Evolutionary conservation across 2,329 filamentous ascomycete species (phyloP).

Genomic region (Acrocalymma vagum): DNA sequence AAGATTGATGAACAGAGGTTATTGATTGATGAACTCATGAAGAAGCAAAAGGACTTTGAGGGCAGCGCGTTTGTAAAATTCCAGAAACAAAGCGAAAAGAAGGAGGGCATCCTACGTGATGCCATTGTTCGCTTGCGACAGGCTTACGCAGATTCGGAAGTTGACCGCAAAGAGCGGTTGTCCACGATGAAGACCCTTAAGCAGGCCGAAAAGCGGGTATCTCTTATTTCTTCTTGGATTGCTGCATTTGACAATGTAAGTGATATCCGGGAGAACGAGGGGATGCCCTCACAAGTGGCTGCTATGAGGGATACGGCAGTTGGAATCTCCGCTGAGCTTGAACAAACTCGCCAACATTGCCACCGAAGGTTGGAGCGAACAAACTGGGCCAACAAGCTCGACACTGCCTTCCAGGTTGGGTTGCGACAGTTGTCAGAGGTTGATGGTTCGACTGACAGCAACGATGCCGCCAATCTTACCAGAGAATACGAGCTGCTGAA

Average conservation of each 20-base stretch:
- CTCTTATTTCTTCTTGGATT: conserved; percentile 89
- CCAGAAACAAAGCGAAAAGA: conserved; percentile 87
- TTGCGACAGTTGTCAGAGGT: conserved; percentile 78
- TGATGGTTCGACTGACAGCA: conserved; percentile 69
- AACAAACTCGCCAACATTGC: conserved; percentile 88
- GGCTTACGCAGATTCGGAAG: conserved; percentile 81
- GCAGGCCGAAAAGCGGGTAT: conserved; percentile 84
- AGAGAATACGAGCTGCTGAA: conserved; percentile 89
- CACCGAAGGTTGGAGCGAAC: conserved; percentile 82
- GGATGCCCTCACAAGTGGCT: conserved; percentile 65
- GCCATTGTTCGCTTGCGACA: conserved; percentile 80
- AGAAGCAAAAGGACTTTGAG: conserved; percentile 90
- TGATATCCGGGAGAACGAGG: conserved; percentile 73
- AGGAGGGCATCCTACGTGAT: conserved; percentile 77
- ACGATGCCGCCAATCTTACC: conserved; percentile 75
- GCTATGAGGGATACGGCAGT: conserved; percentile 88
- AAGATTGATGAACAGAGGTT: conserved; percentile 99
- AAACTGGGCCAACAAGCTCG: conserved; percentile 87
- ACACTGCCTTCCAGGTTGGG: conserved; percentile 87
- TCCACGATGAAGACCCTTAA: conserved; percentile 83
- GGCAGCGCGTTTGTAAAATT: conserved; percentile 85
- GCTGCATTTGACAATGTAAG: conserved; percentile 87
- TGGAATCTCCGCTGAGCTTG: conserved; percentile 87
- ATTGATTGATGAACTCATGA: conserved; percentile 94
- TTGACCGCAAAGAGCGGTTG: conserved; percentile 81